Evolutionary conservation across 2,329 filamentous ascomycete genomes (phyloP).

Genomic region (Colletotrichum endophyticum): DNA sequence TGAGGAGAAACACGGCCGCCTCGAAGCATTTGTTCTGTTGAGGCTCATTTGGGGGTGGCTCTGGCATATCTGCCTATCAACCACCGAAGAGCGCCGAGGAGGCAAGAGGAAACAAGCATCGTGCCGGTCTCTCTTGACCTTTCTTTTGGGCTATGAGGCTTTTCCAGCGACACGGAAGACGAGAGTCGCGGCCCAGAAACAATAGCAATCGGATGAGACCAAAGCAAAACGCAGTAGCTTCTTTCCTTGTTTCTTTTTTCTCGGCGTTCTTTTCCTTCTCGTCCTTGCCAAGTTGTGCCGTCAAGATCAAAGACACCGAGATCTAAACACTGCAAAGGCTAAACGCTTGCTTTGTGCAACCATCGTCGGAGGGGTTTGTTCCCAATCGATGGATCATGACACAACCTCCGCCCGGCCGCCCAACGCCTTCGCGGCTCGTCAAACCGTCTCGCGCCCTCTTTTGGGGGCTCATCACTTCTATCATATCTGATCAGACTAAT

Average conservation of each 20-base stretch:
- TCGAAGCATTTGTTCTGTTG: neutral
- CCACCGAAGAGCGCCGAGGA: neutral
- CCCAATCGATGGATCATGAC: neutral
- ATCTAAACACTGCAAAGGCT: neutral
- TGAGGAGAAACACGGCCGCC: neutral
- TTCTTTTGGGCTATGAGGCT: neutral
- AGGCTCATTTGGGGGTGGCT: neutral
- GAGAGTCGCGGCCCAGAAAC: neutral
- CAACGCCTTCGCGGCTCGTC: neutral
- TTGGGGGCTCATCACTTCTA: neutral
- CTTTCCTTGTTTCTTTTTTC: neutral
- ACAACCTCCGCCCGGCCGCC: neutral
- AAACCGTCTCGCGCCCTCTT: neutral
- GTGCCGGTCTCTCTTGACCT: neutral
- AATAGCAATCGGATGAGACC: neutral
- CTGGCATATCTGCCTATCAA: neutral
- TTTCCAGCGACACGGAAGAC: neutral
- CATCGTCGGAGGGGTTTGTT: neutral
- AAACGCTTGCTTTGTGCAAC: conserved; percentile 1
- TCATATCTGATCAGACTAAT: conserved; percentile 5
- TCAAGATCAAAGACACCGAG: neutral
- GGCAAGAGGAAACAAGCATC: conserved; percentile 6
- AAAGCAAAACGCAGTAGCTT: neutral
- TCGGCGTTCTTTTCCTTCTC: neutral
- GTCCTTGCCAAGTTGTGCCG: neutral